phyloP scores from a whole-genome alignment of 371 early-diverging fungal genomes.

The Mortierella sp. region DNA sequence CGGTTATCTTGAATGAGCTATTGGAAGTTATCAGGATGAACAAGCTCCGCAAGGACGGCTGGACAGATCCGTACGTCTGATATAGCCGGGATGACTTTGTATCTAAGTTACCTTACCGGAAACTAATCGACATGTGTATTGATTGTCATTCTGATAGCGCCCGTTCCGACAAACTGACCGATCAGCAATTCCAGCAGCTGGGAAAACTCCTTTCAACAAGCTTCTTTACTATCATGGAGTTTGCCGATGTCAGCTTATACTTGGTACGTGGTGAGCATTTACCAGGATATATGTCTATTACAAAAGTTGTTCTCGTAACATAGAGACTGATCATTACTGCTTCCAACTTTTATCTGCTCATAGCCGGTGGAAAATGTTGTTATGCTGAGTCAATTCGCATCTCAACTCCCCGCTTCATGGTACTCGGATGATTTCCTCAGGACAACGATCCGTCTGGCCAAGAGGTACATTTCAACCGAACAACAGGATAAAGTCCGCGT shows the following conservation, averaged over 20 bases:
- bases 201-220: slow-evolving; percentile 51
- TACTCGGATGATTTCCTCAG: slow-evolving; percentile 53
- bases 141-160: slow-evolving; percentile 1
- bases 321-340: not conserved
- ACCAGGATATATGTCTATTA: not conserved
- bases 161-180: slow-evolving; percentile 33
- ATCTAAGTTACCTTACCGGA: not conserved
- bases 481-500: slow-evolving; percentile 40
- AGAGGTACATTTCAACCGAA: slow-evolving; percentile 32
- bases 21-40: slow-evolving; percentile 42
- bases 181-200: slow-evolving; percentile 48
- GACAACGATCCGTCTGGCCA: slow-evolving; percentile 40
- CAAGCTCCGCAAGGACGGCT: slow-evolving; percentile 42
- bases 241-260: slow-evolving; percentile 36
- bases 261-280: slow-evolving; percentile 23
- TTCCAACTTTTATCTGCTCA: not conserved
- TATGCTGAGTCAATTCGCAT: slow-evolving; percentile 41
- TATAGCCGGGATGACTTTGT: not conserved
- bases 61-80: slow-evolving; percentile 48
- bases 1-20: slow-evolving; percentile 48
- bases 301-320: not conserved
- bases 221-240: slow-evolving; percentile 55
- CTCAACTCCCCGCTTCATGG: slow-evolving; percentile 53
- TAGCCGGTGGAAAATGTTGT: slow-evolving; percentile 43
- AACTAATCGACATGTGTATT: not conserved